Conservation (phyloP, 352 stramenopile genomes). For the Globisporangium lucens region DNA sequence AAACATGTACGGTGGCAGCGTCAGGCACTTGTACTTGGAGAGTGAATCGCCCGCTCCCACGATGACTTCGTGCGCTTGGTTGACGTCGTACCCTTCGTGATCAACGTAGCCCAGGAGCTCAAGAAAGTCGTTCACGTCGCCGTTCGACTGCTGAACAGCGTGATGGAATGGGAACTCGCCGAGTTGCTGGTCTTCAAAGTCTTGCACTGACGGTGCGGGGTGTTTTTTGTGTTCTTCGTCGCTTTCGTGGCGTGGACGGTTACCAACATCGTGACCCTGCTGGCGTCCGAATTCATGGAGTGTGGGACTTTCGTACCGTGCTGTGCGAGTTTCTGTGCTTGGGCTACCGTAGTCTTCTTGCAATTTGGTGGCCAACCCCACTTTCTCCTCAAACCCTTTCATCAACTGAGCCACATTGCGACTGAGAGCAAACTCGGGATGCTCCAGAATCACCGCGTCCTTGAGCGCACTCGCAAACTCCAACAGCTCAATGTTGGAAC, state of each 20-base stretch:
- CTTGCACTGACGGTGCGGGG: no score
- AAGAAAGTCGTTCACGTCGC: no score
- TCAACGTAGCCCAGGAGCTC: no score
- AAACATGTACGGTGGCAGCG: conserved; percentile 3
- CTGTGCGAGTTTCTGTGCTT: neutral
- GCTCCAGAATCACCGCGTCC: neutral
- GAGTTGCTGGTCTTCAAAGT: no score
- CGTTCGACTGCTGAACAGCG: no score
- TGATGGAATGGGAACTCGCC: no score
- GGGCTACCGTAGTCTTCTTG: neutral
- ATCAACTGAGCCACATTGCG: neutral
- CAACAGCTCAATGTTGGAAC: neutral
- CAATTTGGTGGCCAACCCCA: neutral
- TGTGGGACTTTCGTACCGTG: neutral
- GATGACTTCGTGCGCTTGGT: no score
- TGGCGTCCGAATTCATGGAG: neutral
- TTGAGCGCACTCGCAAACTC: neutral
- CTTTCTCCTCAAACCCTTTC: neutral
- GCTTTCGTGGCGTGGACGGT: no score
- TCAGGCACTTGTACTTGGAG: neutral
- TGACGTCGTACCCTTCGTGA: no score
- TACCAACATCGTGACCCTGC: neutral
- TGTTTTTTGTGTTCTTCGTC: no score
- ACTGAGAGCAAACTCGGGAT: neutral
- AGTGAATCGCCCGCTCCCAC: neutral